Percentiles rank a stretch among this genome's conserved stretches.
phyloP scores from a whole-genome alignment of 257 asterid species.

The Penstemon eatonii region DNA sequence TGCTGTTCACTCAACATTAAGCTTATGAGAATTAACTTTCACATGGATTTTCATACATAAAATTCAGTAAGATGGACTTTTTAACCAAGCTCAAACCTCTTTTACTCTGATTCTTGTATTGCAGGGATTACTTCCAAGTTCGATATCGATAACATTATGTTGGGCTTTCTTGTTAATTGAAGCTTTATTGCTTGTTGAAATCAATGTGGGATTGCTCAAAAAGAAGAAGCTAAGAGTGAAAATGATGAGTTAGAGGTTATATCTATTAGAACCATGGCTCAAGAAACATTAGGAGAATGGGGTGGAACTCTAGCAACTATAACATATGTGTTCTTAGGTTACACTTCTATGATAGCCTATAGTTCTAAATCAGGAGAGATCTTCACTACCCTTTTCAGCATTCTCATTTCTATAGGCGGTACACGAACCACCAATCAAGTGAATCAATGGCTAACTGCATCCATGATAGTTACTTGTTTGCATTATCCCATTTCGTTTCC shows the following conservation, averaged over 20 bases:
- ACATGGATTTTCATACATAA: no score
- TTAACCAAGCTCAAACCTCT: no score
- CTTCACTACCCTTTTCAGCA: conserved; percentile 60
- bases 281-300: conserved; percentile 83
- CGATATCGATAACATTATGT: conserved; percentile 60
- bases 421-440: conserved; percentile 66
- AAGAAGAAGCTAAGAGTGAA: conserved; percentile 36
- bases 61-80: no score
- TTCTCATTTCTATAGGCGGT: conserved; percentile 65
- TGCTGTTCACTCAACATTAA: no score
- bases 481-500: not conserved
- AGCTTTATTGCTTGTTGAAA: conserved; percentile 72
- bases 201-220: conserved; percentile 58
- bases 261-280: conserved; percentile 85
- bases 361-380: conserved; percentile 79
- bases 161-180: conserved; percentile 78
- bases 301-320: conserved; percentile 64
- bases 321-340: conserved; percentile 71
- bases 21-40: no score
- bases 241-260: conserved; percentile 57
- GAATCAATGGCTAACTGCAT: conserved; percentile 68
- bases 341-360: conserved; percentile 72
- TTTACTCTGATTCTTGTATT: conserved; percentile 16
- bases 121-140: conserved; percentile 81
- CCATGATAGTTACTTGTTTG: conserved; percentile 65